Percentiles rank a stretch among this genome's conserved stretches.
phyloP scores from a whole-genome alignment of 2,329 filamentous ascomycete genomes.

The Monosporascus sp. region DNA sequence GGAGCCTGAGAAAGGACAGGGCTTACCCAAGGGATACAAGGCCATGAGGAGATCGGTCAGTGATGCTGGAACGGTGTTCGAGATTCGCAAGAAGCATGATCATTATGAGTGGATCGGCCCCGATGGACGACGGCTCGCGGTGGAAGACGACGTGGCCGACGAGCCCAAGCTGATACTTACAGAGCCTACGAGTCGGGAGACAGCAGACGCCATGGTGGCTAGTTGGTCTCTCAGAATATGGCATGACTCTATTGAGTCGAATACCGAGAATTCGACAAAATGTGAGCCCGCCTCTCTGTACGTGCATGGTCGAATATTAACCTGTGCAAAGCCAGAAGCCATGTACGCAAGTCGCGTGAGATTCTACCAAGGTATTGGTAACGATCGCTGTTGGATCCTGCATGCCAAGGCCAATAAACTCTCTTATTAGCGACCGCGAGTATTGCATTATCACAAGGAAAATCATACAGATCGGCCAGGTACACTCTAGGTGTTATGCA shows the following conservation, averaged over 20 bases:
- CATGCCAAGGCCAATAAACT: too few relatives aligned
- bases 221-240: slow-evolving; percentile 17
- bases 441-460: too few relatives aligned
- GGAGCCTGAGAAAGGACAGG: slow-evolving; percentile 7
- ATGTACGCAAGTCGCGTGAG: slow-evolving; percentile 9
- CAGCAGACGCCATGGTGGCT: slow-evolving; percentile 17
- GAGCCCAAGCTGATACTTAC: slow-evolving; percentile 11
- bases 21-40: slow-evolving; percentile 17
- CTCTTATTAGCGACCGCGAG: too few relatives aligned
- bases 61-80: slow-evolving; percentile 15
- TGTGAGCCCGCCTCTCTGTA: slow-evolving; percentile 4
- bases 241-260: slow-evolving; percentile 9
- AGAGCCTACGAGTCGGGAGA: slow-evolving; percentile 7
- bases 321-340: slow-evolving; percentile 3
- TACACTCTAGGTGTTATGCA: too few relatives aligned
- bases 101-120: slow-evolving; percentile 16
- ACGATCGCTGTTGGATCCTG: background rate
- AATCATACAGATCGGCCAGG: too few relatives aligned
- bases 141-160: slow-evolving; percentile 14
- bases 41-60: slow-evolving; percentile 10
- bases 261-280: background rate
- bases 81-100: slow-evolving; percentile 8
- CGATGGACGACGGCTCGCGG: slow-evolving; percentile 13
- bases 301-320: slow-evolving; percentile 1
- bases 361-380: slow-evolving; percentile 14